These are phyloP conservation scores for Neurospora sp. DNA, from an alignment of 495 filamentous ascomycete species.

Conservation along the genomic window DNA sequence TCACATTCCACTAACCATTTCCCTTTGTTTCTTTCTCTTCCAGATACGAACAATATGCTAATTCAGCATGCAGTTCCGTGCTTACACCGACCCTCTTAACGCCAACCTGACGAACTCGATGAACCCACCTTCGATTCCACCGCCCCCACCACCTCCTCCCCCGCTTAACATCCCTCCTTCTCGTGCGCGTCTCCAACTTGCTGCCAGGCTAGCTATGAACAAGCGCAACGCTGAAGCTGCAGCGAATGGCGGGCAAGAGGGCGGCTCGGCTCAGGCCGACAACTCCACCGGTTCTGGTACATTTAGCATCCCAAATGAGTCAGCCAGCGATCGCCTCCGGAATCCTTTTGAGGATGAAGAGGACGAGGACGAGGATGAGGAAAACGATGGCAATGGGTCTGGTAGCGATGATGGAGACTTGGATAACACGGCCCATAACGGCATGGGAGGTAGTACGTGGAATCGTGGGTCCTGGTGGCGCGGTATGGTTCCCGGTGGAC, in stretches of 20 bases:
- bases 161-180: conserved; percentile 73
- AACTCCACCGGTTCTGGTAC: conserved; percentile 13
- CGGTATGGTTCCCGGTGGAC: conserved; percentile 24
- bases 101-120: conserved; percentile 27
- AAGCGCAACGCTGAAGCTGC: conserved; percentile 48
- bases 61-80: conserved; percentile 33
- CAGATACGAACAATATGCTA: conserved; percentile 3
- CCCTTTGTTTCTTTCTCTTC: not conserved
- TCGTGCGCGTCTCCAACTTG: conserved; percentile 76
- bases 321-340: conserved; percentile 20
- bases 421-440: conserved; percentile 16
- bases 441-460: conserved; percentile 17
- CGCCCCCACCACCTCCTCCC: conserved; percentile 48
- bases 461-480: conserved; percentile 38
- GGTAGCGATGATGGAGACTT: conserved; percentile 25
- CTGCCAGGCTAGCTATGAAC: conserved; percentile 70
- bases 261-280: conserved; percentile 10
- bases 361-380: conserved; percentile 38
- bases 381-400: conserved; percentile 23
- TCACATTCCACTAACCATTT: conserved; percentile 1
- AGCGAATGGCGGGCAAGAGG: conserved; percentile 21
- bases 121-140: conserved; percentile 39
- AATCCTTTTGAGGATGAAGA: conserved; percentile 42
- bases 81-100: conserved; percentile 40
- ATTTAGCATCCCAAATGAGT: conserved; percentile 12